Base-by-base conservation (phyloP, 179 eudicot genomes). In the Actinidia arguta region DNA sequence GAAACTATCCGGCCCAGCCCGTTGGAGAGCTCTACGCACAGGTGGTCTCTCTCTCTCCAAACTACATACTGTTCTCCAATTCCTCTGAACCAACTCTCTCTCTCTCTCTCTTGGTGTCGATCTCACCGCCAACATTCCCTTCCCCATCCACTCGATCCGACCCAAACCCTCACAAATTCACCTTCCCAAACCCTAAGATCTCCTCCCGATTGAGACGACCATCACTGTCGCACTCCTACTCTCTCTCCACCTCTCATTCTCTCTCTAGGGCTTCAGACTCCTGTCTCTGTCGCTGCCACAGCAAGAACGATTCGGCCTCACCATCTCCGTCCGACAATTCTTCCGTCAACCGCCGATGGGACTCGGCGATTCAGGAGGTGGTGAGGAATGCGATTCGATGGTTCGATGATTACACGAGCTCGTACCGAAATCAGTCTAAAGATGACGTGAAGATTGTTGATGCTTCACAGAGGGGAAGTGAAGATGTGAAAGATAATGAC, bases 371-470 rank as follows among this genome's bases (percentile, higher is more conserved):
- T n/a, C 89, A 85, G 78, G 88, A 90, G 3, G 85, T 85, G 18
- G 12, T 93, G 73, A 51, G 82, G 73, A 77, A 76, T 47, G 92
- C 91, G 24, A 83, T 86, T 27, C 89, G 86, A 82, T 85, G 87
- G 67, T 64, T 94, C 48, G 92, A 90, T 8, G 91, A 82, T 3
- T 92, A 84, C 25, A 52, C 91, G 72, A 87, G 82, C 68, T 90
- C 92, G 66, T 82, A 69, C 63, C 66, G 75, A 8, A 12, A 55
- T 66, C 62, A n/a, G 73, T 71, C 51, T 42, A 72, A 46, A 16
- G 89, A 54, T 46, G 56, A 68, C 54, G 85, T 44, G 22, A 73
- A 66, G 59, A 39, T 82, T 24, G 75, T 74, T 73, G 76, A 31
- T 11, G 87, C 75, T 73, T 71, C 39, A 39, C 80, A 69, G 76